phyloP scores from a whole-genome alignment of 2,329 filamentous ascomycete genomes.

The Furcasterigmium sp. region DNA sequence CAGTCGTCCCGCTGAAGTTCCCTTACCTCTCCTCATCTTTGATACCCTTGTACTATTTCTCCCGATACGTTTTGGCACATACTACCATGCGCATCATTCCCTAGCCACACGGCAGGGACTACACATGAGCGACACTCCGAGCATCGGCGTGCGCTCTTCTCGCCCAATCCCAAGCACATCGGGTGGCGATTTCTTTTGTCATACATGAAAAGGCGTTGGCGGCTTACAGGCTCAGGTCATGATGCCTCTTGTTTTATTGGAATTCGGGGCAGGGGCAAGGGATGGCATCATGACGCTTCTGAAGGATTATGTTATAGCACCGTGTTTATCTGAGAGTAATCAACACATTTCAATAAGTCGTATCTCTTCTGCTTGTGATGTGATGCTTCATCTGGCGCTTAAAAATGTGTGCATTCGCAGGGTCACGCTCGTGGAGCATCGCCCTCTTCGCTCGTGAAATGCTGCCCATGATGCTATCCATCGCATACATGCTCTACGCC shows the following conservation, averaged over 20 bases:
- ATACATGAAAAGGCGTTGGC: slow-evolving; percentile 4
- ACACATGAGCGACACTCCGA: too few species aligned
- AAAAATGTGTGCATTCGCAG: background rate
- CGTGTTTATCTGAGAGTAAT: background rate
- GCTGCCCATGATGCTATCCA: slow-evolving; percentile 11
- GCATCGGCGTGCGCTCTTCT: too few species aligned
- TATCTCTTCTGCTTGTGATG: background rate
- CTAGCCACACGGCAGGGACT: too few species aligned
- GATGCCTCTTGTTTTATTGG: too few species aligned
- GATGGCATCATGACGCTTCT: slow-evolving; percentile 1
- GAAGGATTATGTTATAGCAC: background rate
- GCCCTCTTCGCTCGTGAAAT: too few species aligned
- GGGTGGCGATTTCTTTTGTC: background rate
- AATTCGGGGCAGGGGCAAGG: background rate
- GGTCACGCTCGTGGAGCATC: too few species aligned
- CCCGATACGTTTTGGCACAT: background rate
- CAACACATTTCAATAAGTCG: background rate
- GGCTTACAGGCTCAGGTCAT: background rate
- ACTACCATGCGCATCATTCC: background rate
- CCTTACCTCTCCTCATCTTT: slow-evolving; percentile 11
- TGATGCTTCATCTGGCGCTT: too few species aligned
- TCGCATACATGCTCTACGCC: too few species aligned
- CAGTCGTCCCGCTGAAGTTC: slow-evolving; percentile 11
- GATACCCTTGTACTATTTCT: slow-evolving; percentile 13
- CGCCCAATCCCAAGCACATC: too few species aligned